Conservation (phyloP, 2,329 filamentous ascomycete species). For the Graphiopsis chlorocephala region DNA sequence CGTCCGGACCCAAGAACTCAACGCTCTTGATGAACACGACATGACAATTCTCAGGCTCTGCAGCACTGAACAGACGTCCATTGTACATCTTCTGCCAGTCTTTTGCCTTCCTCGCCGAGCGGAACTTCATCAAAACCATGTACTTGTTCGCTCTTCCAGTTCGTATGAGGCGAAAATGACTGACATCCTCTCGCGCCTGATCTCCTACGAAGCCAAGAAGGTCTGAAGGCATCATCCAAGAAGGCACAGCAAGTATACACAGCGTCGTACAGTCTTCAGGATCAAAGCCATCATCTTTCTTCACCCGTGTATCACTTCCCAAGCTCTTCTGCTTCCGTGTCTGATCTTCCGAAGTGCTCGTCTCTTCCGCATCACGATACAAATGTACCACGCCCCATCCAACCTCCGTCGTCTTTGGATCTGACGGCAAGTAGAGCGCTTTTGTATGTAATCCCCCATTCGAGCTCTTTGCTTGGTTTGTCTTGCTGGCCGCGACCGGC, state of each 20-base stretch:
- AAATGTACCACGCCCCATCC: conserved; percentile 94
- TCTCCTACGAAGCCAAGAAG: conserved; percentile 90
- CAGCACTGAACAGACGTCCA: conserved; percentile 78
- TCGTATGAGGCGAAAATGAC: conserved; percentile 91
- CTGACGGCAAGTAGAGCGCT: conserved; percentile 71
- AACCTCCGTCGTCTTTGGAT: conserved; percentile 69
- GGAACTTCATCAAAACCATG: conserved; percentile 93
- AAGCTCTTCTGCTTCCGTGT: conserved; percentile 37
- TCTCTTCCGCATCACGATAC: conserved; percentile 81
- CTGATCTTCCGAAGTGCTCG: conserved; percentile 57
- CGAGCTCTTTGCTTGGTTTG: conserved; percentile 49
- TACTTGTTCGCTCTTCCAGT: conserved; percentile 87
- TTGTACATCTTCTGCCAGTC: conserved; percentile 86
- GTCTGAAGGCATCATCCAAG: conserved; percentile 86
- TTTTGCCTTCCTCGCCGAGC: conserved; percentile 68
- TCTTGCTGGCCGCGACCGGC: conserved; percentile 33
- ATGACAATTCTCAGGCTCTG: conserved; percentile 84
- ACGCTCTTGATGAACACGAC: conserved; percentile 93
- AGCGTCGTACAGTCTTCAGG: conserved; percentile 77
- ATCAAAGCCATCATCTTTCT: conserved; percentile 32
- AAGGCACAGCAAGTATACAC: conserved; percentile 91
- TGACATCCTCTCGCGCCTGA: conserved; percentile 78
- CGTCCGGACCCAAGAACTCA: conserved; percentile 68
- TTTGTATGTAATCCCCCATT: conserved; percentile 72
- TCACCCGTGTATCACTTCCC: conserved; percentile 17